Evolutionary conservation across 2,329 filamentous ascomycete species (phyloP).

Genomic region (Trichoderma sp.): DNA sequence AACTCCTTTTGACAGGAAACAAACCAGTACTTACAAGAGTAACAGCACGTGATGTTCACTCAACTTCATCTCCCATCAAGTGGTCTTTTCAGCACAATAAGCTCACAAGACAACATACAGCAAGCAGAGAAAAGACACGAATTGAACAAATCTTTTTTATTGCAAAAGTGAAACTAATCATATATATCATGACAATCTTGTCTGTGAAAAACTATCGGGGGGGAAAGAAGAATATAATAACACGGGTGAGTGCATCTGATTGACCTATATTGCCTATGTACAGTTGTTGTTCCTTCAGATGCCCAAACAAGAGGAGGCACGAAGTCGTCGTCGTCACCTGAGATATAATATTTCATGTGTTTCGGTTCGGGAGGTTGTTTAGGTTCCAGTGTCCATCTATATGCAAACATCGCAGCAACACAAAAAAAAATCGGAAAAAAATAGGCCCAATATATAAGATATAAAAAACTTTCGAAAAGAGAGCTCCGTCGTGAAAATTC

Average conservation of each 20-base stretch:
- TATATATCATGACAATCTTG: background rate
- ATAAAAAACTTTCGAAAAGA: slow-evolving; percentile 29
- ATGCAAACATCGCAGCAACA: slow-evolving; percentile 36
- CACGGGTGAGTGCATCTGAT: slow-evolving; percentile 25
- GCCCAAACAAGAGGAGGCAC: slow-evolving; percentile 5
- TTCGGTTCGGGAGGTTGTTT: slow-evolving; percentile 26
- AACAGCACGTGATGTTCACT: background rate
- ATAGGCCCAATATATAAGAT: slow-evolving; percentile 27
- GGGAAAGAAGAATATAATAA: background rate
- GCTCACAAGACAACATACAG: background rate
- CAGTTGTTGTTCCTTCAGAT: slow-evolving; percentile 21
- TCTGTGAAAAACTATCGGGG: background rate
- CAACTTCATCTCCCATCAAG: background rate
- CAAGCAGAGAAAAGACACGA: background rate
- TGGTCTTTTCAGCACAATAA: background rate
- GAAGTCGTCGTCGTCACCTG: slow-evolving; percentile 21
- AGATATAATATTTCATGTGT: slow-evolving; percentile 24
- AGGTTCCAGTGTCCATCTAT: slow-evolving; percentile 38
- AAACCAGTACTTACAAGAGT: too few species aligned
- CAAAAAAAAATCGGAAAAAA: background rate
- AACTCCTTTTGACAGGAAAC: background rate
- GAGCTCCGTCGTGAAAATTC: slow-evolving; percentile 35
- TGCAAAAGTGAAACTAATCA: background rate
- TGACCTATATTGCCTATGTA: slow-evolving; percentile 27
- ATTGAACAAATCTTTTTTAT: background rate